These are phyloP conservation scores for Sugiyamaella xylanicola DNA, from an alignment of 1,139 yeast species.

Conservation along the genomic window DNA sequence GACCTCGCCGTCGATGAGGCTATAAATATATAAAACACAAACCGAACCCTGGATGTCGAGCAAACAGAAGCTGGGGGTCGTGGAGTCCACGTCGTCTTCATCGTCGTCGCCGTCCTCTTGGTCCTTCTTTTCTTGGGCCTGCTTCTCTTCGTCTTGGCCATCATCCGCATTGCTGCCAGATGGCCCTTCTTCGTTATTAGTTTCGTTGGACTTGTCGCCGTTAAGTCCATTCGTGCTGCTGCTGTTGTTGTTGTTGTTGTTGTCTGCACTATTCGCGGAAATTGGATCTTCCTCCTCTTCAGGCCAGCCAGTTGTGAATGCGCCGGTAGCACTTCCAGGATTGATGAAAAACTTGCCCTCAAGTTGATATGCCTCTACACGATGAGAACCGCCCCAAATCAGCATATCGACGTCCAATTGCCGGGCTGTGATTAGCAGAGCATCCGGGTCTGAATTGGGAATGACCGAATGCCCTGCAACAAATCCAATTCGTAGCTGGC, in stretches of 20 bases:
- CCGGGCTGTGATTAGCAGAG: slow-evolving; percentile 78
- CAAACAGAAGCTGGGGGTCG: slow-evolving; percentile 79
- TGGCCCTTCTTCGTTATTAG: too few species aligned
- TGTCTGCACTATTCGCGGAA: slow-evolving; percentile 34
- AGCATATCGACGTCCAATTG: slow-evolving; percentile 90
- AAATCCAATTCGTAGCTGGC: slow-evolving; percentile 76
- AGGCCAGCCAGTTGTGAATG: slow-evolving; percentile 59
- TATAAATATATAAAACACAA: slow-evolving; percentile 84
- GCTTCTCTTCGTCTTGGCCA: too few species aligned
- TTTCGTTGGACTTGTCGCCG: slow-evolving; percentile 30
- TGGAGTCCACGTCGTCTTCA: slow-evolving; percentile 38
- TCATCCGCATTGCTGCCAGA: too few species aligned
- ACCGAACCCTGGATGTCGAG: slow-evolving; percentile 77
- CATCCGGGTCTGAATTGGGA: slow-evolving; percentile 85
- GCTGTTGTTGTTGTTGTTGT: slow-evolving; percentile 23
- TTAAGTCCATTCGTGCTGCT: too few species aligned
- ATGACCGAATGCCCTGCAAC: slow-evolving; percentile 83
- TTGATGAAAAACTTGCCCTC: slow-evolving; percentile 91
- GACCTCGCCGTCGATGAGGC: slow-evolving; percentile 76
- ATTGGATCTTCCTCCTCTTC: slow-evolving; percentile 42
- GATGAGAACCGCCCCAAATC: slow-evolving; percentile 96
- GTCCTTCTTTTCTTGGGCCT: too few species aligned
- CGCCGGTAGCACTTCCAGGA: slow-evolving; percentile 98
- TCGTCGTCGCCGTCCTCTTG: slow-evolving; percentile 37
- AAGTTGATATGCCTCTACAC: slow-evolving; percentile 87